Base-by-base conservation (phyloP, 1,284 basidiomycete species). In the Cutaneotrichosporon cavernicola region DNA sequence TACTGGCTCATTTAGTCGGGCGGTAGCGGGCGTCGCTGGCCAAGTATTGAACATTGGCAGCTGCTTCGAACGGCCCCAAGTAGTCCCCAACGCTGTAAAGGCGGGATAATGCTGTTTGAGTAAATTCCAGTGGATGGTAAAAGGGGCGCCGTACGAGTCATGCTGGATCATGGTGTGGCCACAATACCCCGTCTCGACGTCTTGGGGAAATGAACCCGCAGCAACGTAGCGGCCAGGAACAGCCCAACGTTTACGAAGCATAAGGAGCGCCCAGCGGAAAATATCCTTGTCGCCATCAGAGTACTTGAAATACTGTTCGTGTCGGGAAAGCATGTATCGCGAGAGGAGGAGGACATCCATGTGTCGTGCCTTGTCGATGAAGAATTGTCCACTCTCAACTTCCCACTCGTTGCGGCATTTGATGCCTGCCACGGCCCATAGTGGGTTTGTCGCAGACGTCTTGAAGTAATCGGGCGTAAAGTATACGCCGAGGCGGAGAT, bases 211-310 rank as follows among this genome's bases (percentile, higher is more conserved):
- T 0, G 74, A 80, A 0, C 75, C 82, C 0, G 80, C 76, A 5
- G 77, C 80, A 22, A 84, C 77, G 69, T 80, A 82, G 5, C 82
- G 76, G 1, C 82, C 83, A 0, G 83, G 83, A 4, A 83, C 77
- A 8, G 77, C 83, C 83, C 83, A 84, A 31, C 83, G 78, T 65
- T 84, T 84, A 10, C 83, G 73, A 0, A 84, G 73, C 4, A 80
- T 77, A 11, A 83, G 74, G 65, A 83, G 69, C 0, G 82, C 80
- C 74, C 81, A 84, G 40, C 83, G 75, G 74, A 84, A 83, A 26
- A 83, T 77, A 64, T 84, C 83, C 72, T 84, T 84, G 71, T 83
- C 82, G 32, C 83, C 83, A 66, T 84, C 83, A 6, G 80, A 81
- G 63, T 82, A 81, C 59, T 73, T 75, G 76, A 82, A 84, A 79